phyloP scores from a whole-genome alignment of 108 stramenopile species.

The Cyclotella choctawhatcheeana region DNA sequence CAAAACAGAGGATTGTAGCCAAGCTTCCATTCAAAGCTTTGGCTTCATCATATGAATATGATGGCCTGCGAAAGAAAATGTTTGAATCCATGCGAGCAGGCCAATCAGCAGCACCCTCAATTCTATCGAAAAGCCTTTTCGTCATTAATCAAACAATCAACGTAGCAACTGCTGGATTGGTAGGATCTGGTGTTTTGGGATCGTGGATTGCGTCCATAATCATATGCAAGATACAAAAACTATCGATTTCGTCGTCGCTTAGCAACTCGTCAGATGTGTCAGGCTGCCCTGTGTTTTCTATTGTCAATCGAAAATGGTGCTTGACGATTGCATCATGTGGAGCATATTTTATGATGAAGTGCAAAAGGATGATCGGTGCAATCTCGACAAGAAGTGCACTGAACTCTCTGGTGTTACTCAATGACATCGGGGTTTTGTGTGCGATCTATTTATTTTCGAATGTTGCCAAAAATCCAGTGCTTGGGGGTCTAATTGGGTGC shows the following conservation, averaged over 20 bases:
- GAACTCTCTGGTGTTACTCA: not conserved
- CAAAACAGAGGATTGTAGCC: not conserved
- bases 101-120: not conserved
- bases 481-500: slow-evolving; percentile 5
- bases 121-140: not conserved
- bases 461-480: slow-evolving; percentile 6
- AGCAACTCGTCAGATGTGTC: not conserved
- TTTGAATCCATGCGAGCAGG: too few relatives aligned
- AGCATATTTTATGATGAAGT: not conserved
- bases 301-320: slow-evolving; percentile 7
- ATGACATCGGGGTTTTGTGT: not conserved
- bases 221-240: not conserved
- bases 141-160: slow-evolving; percentile 28
- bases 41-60: not conserved
- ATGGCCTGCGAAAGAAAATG: too few relatives aligned
- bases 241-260: not conserved
- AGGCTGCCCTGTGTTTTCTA: too few relatives aligned
- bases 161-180: slow-evolving; percentile 5
- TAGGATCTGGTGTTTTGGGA: slow-evolving; percentile 29
- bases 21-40: not conserved
- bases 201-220: slow-evolving; percentile 25
- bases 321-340: not conserved
- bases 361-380: not conserved
- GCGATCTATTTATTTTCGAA: not conserved
- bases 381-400: not conserved